Evolutionary conservation across 495 filamentous ascomycete species (phyloP), one percentile per base, ranked within the genome.

Genomic region (Aspergillus asperescens): DNA sequence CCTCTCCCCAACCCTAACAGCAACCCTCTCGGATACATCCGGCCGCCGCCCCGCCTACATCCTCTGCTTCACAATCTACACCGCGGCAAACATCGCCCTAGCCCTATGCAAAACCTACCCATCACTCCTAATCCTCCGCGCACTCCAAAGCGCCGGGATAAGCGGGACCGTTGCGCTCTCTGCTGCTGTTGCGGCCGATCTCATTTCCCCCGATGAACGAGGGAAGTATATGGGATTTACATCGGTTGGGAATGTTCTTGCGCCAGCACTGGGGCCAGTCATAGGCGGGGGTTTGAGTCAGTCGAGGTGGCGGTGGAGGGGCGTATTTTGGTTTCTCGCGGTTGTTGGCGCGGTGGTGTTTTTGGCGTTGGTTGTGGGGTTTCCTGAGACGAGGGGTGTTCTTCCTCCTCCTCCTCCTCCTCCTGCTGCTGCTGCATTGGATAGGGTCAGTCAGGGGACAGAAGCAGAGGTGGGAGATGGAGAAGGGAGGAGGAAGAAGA

Each of bases 281-380:
- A 69, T 88, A 4, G 87, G 85, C 0, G 86, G 85, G 0, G 32
- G 85, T 0, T 65, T 89, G 6, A 70, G 78, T 7, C 70, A 85
- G 50, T 83, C 80, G 42, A 65, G 84, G 2, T 32, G 86, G 84
- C n/a, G n/a, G 0, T 90, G 88, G 88, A 63, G 77, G 20, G 75
- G 78, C 18, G 84, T 88, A 31, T 93, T 91, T 62, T 90, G 86
- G 86, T 85, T 90, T 56, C 72, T 87, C 7, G 71, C 76, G 29
- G 83, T 88, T 35, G 54, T 80, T 22, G 69, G 76, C 7, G 74
- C 64, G 0, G 62, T 66, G 0, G 69, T 66, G 37, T 62, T 71
- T 29, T 7, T 68, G 7, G 52, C 60, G 0, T 49, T 76, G 7
- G n/a, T 59, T 0, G 42, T 72, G 0, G 62, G 67, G 50, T 64